Evolutionary conservation across 2,329 filamentous ascomycete genomes (phyloP), one percentile per base, ranked within the genome.

Genomic region (Pestalotiopsis sp.): DNA sequence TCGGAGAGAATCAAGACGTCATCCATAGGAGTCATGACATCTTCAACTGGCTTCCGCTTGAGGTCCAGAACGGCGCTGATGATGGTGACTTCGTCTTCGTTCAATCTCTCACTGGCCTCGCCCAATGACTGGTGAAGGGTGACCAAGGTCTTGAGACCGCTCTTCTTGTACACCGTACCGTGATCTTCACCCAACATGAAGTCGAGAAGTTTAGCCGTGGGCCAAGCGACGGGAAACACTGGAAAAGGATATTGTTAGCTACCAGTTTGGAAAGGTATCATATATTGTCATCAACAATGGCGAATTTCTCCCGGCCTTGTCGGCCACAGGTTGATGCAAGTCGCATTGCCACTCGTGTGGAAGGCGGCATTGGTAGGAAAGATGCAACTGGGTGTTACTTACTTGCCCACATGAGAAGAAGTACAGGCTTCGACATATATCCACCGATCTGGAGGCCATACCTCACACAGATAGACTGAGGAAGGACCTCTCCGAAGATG

Each of bases 1-100:
- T 95, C 93, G n/a, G 94, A 94, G 89, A 99, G 93, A 70, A 93
- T 95, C 78, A 97, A 99, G 63, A 98, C 96, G 78, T 99, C 95
- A 60, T 93, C 91, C 93, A 99, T 98, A 0, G 96, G 96, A 0
- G 97, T 99, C 96, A 99, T 99, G 78, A 99, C 97, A 77, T 90
- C 92, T 59, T 93, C 94, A 6, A 99, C 95, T 0, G 95, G 87
- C 83, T 99, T 99, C 73, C 96, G 95, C 83, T 98, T 99, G 73
- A 99, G 85, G 78, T 99, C 96, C 68, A 99, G 84, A 14, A 98
- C 96, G 49, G 96, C 95, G 73, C 93, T 97, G 80, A 99, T 99
- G 79, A 99, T 99, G 70, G 96, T 98, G 73, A 99, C 96, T 80
- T 99, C 96, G 77, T 99, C 96, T 74, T 97, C 92, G 80, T 98